Evolutionary conservation across 1,284 basidiomycete genomes (phyloP).

Genomic region (Rhodotorula sp.): DNA sequence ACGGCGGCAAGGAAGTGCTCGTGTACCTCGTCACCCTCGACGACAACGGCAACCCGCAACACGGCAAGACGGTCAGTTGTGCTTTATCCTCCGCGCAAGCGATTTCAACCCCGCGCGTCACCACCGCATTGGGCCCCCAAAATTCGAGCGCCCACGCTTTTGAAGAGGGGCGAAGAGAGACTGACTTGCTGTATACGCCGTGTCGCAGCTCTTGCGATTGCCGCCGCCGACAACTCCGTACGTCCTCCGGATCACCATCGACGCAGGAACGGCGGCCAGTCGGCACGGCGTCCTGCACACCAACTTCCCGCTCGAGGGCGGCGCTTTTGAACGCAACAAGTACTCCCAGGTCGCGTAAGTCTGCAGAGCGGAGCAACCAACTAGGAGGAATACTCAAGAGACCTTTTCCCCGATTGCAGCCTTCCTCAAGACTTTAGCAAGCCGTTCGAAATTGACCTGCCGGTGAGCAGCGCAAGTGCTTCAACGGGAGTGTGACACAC

Average conservation of each 20-base stretch:
- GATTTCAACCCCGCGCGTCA: not conserved
- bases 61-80: slow-evolving; percentile 70
- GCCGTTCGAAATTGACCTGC: slow-evolving; percentile 84
- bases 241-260: slow-evolving; percentile 80
- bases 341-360: slow-evolving; percentile 75
- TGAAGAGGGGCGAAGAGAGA: no score
- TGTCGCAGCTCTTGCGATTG: slow-evolving; percentile 81
- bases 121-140: not conserved
- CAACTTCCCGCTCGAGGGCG: slow-evolving; percentile 90
- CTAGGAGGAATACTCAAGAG: not conserved
- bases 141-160: no score
- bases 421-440: slow-evolving; percentile 78
- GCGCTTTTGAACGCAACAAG: slow-evolving; percentile 70
- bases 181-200: not conserved
- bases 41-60: slow-evolving; percentile 81
- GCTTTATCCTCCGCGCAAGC: not conserved
- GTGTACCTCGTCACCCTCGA: slow-evolving; percentile 83
- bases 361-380: no score
- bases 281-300: slow-evolving; percentile 87
- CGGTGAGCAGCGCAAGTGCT: slow-evolving; percentile 46
- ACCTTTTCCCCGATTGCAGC: slow-evolving; percentile 50
- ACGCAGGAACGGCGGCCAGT: slow-evolving; percentile 81
- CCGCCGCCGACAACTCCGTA: slow-evolving; percentile 87
- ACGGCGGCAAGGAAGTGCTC: slow-evolving; percentile 2
- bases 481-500: no score